Conservation (phyloP, 176 grass and related monocot genomes). For the Panicum miliaceum region DNA sequence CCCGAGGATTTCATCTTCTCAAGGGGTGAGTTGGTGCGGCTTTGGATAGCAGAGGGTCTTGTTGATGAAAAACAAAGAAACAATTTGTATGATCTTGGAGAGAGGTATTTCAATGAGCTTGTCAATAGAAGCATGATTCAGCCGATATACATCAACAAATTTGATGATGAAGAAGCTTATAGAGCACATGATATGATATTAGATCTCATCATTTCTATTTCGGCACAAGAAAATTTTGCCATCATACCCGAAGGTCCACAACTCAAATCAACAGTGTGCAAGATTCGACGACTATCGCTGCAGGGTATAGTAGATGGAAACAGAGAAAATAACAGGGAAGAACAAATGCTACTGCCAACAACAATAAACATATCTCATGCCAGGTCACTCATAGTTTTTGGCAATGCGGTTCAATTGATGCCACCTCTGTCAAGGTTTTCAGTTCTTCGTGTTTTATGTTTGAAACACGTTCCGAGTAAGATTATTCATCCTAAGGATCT, state of each 20-base stretch:
- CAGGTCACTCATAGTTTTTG: background rate
- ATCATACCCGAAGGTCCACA: background rate
- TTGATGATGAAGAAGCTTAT: background rate
- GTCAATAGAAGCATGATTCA: background rate
- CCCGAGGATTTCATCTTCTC: background rate
- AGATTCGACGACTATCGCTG: background rate
- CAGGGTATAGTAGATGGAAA: background rate
- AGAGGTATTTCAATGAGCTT: background rate
- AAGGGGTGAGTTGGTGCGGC: background rate
- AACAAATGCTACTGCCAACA: background rate
- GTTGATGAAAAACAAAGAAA: background rate
- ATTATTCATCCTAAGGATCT: background rate
- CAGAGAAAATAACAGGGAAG: background rate
- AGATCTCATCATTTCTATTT: background rate
- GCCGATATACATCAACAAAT: background rate
- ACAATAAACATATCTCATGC: background rate
- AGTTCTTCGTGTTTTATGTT: background rate
- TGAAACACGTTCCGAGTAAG: background rate
- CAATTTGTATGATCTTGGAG: background rate
- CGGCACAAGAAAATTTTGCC: constrained; percentile 1
- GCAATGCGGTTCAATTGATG: background rate
- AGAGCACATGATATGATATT: background rate
- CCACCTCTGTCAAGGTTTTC: background rate
- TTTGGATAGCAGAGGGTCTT: background rate
- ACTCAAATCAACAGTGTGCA: background rate